Base-by-base conservation (phyloP, 495 filamentous ascomycete genomes). In the Amniculicola lignicola region DNA sequence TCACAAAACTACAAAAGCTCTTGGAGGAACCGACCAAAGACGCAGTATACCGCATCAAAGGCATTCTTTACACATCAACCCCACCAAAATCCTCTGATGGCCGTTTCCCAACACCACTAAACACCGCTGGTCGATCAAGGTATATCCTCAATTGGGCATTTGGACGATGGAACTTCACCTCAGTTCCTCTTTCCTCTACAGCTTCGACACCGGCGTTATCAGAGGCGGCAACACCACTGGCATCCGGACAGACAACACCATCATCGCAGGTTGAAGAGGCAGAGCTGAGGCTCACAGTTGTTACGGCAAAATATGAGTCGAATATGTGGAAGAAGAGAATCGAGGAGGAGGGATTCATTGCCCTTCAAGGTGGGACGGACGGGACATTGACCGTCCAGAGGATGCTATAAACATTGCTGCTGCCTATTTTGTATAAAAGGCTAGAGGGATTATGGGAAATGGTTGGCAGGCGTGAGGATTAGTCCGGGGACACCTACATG, bases 61-160 rank as follows among this genome's bases (percentile, higher is more conserved):
- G 89, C 0, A 83, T 95, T 4, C 62, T 97, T 31, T 82, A 85
- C 15, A 71, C 81, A 0, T 70, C 72, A 4, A 68, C 68, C 0
- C 68, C 77, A 1, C 82, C 90, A 0, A 70, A 67, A 19, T 81
- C 81, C 33, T 87, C 83, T 15, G 79, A 83, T 45, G 80, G 78
- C 36, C 7, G 9, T 40, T 40, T 57, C 47, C 50, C 19, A 2
- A 54, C 57, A n/a, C 29, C 31, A 9, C 37, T 57, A 1, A 39
- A 41, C 0, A 63, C 50, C 2, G 62, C 57, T 19, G 57, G 58
- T 39, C 56, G 64, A 27, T 33, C 48, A 51, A 70, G 81, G 54
- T 95, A 90, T 66, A 94, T 96, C 40, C 77, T 98, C 38, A 98
- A 98, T 67, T 97, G 93, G 93, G 94, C 93, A 0, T 98, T 98